Conservation (phyloP, 31 red algal genomes). For the Asparagopsis taxiformis region DNA sequence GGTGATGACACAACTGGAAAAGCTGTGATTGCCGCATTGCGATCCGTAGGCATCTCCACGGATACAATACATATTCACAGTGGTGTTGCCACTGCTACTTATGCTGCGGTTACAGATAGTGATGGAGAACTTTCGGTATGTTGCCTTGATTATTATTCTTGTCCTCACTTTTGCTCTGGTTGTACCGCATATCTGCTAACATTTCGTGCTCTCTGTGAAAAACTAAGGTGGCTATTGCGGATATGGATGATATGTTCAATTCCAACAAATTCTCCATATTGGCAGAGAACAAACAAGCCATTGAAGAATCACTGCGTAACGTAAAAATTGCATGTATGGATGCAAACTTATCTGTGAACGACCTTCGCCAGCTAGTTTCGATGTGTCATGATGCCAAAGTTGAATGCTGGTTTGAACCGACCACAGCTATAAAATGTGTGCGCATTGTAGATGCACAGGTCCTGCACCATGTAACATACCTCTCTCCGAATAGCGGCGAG, state of each 20-base stretch:
- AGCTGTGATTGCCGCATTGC: background rate
- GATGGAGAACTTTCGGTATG: too few species aligned
- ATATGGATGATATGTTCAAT: slow-evolving; percentile 34
- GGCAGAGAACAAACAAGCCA: background rate
- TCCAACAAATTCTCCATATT: slow-evolving; percentile 5
- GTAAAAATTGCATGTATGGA: slow-evolving; percentile 28
- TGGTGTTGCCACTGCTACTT: background rate
- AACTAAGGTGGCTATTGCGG: slow-evolving; percentile 22
- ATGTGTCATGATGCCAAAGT: slow-evolving; percentile 3
- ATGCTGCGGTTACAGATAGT: too few species aligned
- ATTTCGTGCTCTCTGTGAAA: background rate
- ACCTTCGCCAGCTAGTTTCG: slow-evolving; percentile 17
- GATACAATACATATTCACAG: background rate
- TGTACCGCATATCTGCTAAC: background rate
- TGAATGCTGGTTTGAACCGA: slow-evolving; percentile 41
- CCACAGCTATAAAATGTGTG: slow-evolving; percentile 25
- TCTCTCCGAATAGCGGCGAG: slow-evolving; percentile 36
- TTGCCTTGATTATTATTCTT: too few species aligned
- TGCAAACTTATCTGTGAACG: slow-evolving; percentile 18
- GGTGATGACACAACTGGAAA: slow-evolving; percentile 30
- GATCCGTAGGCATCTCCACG: background rate
- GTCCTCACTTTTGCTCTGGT: slow-evolving; percentile 4
- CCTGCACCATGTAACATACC: slow-evolving; percentile 21
- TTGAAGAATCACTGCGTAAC: slow-evolving; percentile 3
- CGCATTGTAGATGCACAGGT: slow-evolving; percentile 12